Evolutionary conservation across 371 early-diverging fungal genomes (phyloP), one percentile per base, ranked within the genome.

Genomic region (Lichtheimia corymbifera): DNA sequence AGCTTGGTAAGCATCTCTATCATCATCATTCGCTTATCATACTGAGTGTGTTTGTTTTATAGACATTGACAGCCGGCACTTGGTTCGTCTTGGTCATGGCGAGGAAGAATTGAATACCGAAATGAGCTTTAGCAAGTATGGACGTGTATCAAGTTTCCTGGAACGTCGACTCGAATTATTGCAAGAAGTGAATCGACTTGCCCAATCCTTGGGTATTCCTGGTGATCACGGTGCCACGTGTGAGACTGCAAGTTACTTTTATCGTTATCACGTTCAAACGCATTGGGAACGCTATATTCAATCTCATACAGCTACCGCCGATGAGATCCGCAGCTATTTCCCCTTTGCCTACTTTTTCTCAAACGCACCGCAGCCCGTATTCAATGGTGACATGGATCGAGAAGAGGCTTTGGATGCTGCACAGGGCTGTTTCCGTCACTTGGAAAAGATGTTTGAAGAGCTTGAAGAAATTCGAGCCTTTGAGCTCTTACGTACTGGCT

Each of bases 1-100:
- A 81, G 1, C 74, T 94, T 41, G 72, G 71, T 74, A 67, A 30
- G 44, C 17, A 47, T 44, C 6, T 30, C n/a, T 13, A 43, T 9
- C 40, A 6, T 18, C 15, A n/a, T 45, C n/a, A n/a, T n/a, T n/a
- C n/a, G n/a, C n/a, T n/a, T n/a, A n/a, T 18, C 13, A 15, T 45
- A 53, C n/a, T 43, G 41, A 17, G 55, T 13, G 30, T 25, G 11
- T 56, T 18, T 47, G 15, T 43, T 11, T 55, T n/a, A 41, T 35
- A 70, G 94, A 95, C 72, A 91, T 98, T 35, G 94, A 95, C 68
- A 87, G 92, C 17, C 85, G 95, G 6, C 97, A 98, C 66, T 69
- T 98, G 59, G 79, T 98, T 24, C 91, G 98, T 15, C 80, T 98
- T 44, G 97, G 98, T 25, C 98, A 96, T 50, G 97, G 97, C 49